phyloP scores from a whole-genome alignment of 73 alveolate species.

The Blepharisma stoltei region DNA sequence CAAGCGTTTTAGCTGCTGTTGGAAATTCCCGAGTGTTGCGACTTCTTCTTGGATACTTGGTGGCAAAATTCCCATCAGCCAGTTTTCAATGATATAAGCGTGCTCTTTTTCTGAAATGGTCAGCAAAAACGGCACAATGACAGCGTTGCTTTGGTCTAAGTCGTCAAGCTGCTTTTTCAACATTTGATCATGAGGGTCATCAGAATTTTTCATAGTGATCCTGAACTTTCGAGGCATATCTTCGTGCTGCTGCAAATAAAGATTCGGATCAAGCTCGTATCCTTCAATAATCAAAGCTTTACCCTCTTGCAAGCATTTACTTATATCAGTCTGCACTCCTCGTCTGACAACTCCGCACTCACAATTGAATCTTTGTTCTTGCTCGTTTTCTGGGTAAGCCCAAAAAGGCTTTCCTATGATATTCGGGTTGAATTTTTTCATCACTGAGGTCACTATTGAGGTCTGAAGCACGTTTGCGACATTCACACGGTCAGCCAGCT shows the following conservation, averaged over 20 bases:
- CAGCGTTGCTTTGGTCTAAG: too few species aligned
- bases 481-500: neutral
- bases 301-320: neutral
- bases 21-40: too few species aligned
- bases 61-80: too few species aligned
- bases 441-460: neutral
- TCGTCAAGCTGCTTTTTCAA: too few species aligned
- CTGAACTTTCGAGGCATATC: neutral
- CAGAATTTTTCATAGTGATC: neutral
- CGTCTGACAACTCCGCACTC: neutral
- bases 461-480: neutral
- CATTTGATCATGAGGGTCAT: too few species aligned
- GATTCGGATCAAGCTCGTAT: neutral
- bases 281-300: slow-evolving; percentile 15
- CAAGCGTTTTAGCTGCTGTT: too few species aligned
- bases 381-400: neutral
- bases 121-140: too few species aligned
- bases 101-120: too few species aligned
- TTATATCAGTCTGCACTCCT: neutral
- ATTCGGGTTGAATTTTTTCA: neutral
- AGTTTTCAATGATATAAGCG: too few species aligned
- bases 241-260: neutral
- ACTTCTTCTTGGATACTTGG: too few species aligned
- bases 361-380: neutral
- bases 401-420: neutral